A percentile compares a stretch with the other conserved stretches of the same genome.
Conservation (phyloP, 2,329 filamentous ascomycete genomes). For the Calonectria hawksworthii region DNA sequence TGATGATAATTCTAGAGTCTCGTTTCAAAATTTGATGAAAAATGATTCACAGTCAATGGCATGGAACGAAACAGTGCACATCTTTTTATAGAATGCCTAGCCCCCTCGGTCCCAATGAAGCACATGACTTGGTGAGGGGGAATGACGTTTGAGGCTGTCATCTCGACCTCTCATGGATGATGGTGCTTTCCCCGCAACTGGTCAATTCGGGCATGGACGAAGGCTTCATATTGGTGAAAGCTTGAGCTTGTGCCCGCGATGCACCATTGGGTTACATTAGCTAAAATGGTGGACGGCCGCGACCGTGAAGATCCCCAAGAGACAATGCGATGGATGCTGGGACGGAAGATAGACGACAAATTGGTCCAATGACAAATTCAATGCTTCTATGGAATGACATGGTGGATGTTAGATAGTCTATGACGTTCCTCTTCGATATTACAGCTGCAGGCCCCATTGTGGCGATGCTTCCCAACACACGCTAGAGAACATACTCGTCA, state of each 20-base stretch:
- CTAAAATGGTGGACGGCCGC: neutral
- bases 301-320: neutral
- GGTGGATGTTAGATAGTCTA: neutral
- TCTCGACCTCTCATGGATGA: neutral
- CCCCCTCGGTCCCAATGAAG: neutral
- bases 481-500: neutral
- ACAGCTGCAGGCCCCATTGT: neutral
- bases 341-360: neutral
- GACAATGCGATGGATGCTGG: neutral
- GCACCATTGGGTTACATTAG: neutral
- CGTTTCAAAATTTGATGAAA: neutral
- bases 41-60: neutral
- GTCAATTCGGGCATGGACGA: neutral
- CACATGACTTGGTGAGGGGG: constrained; percentile 21
- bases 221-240: neutral
- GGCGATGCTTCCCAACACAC: neutral
- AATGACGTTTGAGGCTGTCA: constrained; percentile 21
- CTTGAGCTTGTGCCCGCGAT: neutral
- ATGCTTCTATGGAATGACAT: neutral
- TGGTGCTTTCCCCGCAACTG: neutral
- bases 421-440: neutral
- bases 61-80: neutral
- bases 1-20: neutral
- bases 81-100: neutral
- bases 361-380: neutral